Conservation (phyloP, 164 flowering plant genomes). For the Chloranthus sessilifolius region DNA sequence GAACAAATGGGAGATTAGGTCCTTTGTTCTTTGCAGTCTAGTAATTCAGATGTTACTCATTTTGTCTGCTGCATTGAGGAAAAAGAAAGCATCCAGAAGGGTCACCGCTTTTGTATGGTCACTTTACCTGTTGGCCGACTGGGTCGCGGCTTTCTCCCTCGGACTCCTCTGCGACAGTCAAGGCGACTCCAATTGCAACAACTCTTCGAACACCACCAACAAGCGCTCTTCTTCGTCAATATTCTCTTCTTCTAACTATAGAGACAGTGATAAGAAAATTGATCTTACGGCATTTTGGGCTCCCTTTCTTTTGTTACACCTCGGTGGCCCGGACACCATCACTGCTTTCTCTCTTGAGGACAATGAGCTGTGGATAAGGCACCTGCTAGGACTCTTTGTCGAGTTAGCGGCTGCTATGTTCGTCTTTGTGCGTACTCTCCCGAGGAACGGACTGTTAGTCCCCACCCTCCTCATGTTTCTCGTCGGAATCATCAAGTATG, state of each 20-base stretch:
- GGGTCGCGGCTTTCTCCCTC: constrained; percentile 34
- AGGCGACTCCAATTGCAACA: neutral
- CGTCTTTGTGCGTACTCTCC: constrained; percentile 29
- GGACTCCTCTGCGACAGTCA: constrained; percentile 41
- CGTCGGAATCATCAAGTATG: constrained; percentile 33
- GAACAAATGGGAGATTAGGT: constrained; percentile 28
- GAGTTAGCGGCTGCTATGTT: constrained; percentile 25
- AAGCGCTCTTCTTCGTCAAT: neutral
- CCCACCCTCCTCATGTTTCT: constrained; percentile 33
- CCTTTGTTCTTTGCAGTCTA: constrained; percentile 25
- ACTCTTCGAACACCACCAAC: neutral
- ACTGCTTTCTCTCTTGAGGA: constrained; percentile 57
- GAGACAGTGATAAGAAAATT: neutral
- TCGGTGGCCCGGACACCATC: constrained; percentile 70
- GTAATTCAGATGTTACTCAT: constrained; percentile 17
- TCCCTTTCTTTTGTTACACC: constrained; percentile 52
- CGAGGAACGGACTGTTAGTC: constrained; percentile 13
- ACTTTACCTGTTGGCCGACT: constrained; percentile 38
- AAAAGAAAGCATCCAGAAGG: neutral
- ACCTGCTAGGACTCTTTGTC: constrained; percentile 26
- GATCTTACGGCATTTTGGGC: constrained; percentile 49
- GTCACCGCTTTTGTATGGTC: constrained; percentile 20
- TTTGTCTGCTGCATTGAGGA: constrained; percentile 25
- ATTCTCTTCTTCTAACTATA: neutral
- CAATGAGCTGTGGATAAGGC: constrained; percentile 50